Percentiles rank a stretch among this genome's conserved stretches.
Evolutionary conservation across 176 grass and related monocot species (phyloP).

Genomic region (Avena insularis): DNA sequence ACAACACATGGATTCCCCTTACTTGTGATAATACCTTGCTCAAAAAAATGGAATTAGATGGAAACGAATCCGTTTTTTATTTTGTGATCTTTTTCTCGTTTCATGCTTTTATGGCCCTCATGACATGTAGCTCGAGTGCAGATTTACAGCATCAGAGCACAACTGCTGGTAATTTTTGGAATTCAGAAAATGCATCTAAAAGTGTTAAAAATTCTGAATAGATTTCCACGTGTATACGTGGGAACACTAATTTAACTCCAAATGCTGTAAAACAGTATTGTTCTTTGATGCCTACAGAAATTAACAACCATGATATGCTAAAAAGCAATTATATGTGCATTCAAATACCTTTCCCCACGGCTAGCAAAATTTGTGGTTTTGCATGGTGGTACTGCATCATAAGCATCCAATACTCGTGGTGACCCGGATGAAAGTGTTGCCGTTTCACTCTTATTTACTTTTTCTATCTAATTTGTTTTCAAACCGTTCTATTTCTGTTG

Average conservation of each 20-base stretch:
- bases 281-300: too few relatives aligned
- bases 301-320: too few relatives aligned
- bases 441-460: too few relatives aligned
- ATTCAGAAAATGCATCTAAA: not conserved
- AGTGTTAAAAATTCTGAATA: not conserved
- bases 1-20: constrained; percentile 60
- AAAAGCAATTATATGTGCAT: too few relatives aligned
- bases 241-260: not conserved
- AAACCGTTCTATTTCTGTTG: too few relatives aligned
- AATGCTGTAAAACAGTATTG: not conserved
- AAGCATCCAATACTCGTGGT: too few relatives aligned
- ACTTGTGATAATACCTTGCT: constrained; percentile 42
- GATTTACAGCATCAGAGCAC: not conserved
- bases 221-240: not conserved
- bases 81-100: not conserved
- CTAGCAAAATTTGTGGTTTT: too few relatives aligned
- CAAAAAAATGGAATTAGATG: not conserved
- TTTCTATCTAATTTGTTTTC: too few relatives aligned
- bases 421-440: too few relatives aligned
- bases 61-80: constrained; percentile 6
- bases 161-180: not conserved
- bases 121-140: constrained; percentile 4
- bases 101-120: not conserved
- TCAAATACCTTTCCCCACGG: too few relatives aligned
- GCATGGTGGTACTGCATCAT: too few relatives aligned